Base-by-base conservation (phyloP, 352 stramenopile genomes). In the Globisporangium echinulatum region DNA sequence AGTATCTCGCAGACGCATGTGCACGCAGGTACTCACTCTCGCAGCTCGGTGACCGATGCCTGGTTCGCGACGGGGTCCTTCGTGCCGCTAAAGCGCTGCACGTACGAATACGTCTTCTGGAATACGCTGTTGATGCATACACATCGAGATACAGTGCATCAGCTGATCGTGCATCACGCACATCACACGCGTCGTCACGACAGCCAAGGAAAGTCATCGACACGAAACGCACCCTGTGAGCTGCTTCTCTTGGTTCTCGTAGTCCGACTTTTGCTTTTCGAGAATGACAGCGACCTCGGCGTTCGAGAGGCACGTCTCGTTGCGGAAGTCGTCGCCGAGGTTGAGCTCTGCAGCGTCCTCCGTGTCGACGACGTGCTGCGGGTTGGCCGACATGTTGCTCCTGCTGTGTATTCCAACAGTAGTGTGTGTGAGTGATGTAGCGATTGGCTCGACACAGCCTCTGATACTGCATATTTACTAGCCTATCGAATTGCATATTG, bases 71-170 rank as follows among this genome's bases (percentile, higher is more conserved):
- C 84, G 0, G 87, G 87, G 58, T 96, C 86, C 63, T 95, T 95
- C n/a, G 87, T 96, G 55, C 87, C 86, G 49, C 86, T 96, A 63
- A 96, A 96, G 50, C 87, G 82, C 67, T 96, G 87, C 58, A 95
- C 87, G 54, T 96, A 96, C 60, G 87, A 93, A 63, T 96, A 94
- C 40, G 87, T 96, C 77, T 96, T 94, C 68, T 95, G 84, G 65
- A 96, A 96, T 19, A 96, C 86, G 59, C 83, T 92, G 37, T 13
- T 66, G 9, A 48, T 19, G 14, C 46, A 63, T 8, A 39, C 15
- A 51, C 19, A 62, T 38, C 37, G 11, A 51, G 37, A 33, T 8
- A 43, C 10, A 15, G 14, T 8, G 42, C 42, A 13, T 50, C 14
- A 43, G 25, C 40, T 25, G 25, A 25, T 25, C 25, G 25, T 25